Evolutionary conservation across 495 filamentous ascomycete genomes (phyloP).

Genomic region (Talaromyces borbonicus): DNA sequence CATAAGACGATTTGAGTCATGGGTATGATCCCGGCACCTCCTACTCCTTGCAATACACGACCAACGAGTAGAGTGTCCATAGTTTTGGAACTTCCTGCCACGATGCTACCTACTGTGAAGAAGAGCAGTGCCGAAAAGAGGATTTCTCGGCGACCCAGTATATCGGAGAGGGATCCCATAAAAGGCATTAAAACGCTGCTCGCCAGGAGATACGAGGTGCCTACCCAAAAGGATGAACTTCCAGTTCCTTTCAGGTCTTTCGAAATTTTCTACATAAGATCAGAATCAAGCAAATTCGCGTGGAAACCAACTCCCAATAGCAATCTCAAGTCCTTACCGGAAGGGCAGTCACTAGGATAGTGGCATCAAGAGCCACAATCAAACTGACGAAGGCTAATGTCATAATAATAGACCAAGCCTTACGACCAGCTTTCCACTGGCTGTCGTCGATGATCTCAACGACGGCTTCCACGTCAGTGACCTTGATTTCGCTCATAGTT

Average conservation of each 20-base stretch:
- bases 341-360: constrained; percentile 39
- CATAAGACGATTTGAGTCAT: constrained; percentile 19
- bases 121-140: constrained; percentile 36
- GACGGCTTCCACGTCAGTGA: background rate
- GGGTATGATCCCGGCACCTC: constrained; percentile 21
- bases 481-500: background rate
- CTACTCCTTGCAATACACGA: constrained; percentile 27
- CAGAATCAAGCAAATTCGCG: background rate
- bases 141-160: constrained; percentile 34
- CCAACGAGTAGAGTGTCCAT: constrained; percentile 19
- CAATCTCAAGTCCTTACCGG: constrained; percentile 12
- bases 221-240: constrained; percentile 45
- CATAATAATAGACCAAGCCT: constrained; percentile 21
- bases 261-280: constrained; percentile 24
- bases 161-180: constrained; percentile 36
- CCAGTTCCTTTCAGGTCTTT: constrained; percentile 31
- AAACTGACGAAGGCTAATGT: constrained; percentile 37
- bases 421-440: background rate
- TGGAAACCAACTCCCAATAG: no score
- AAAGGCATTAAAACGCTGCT: constrained; percentile 38
- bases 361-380: constrained; percentile 45
- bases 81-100: constrained; percentile 11
- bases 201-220: constrained; percentile 42
- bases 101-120: constrained; percentile 19
- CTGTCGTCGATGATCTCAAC: background rate